Evolutionary conservation across 164 flowering plant genomes (phyloP).

Genomic region (Tetracentron sinense): DNA sequence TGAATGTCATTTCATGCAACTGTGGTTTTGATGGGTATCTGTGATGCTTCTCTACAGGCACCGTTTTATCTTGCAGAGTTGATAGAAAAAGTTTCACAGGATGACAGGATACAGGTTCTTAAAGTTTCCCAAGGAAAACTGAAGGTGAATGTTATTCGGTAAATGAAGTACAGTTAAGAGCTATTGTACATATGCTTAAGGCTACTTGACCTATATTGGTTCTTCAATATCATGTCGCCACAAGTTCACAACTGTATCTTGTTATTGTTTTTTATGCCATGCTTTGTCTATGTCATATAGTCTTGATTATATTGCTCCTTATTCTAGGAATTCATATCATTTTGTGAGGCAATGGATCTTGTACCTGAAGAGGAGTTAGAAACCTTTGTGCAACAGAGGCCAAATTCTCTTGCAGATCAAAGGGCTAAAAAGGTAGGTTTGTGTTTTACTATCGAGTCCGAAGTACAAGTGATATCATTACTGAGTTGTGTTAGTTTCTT

Average conservation of each 20-base stretch:
- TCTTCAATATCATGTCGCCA: neutral
- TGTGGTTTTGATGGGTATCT: no score
- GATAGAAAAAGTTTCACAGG: slow-evolving; percentile 62
- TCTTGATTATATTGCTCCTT: slow-evolving; percentile 8
- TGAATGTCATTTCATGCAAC: no score
- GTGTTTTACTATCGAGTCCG: no score
- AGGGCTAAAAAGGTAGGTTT: slow-evolving; percentile 97
- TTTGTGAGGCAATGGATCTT: slow-evolving; percentile 96
- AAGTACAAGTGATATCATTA: neutral
- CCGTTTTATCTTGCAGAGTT: slow-evolving; percentile 89
- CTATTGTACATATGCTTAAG: neutral
- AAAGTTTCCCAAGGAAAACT: slow-evolving; percentile 67
- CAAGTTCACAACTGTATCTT: no score
- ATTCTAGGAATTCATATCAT: slow-evolving; percentile 74
- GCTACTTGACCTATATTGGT: neutral
- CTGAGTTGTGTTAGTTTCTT: neutral
- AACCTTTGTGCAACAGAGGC: slow-evolving; percentile 30
- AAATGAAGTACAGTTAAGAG: neutral
- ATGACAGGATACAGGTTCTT: slow-evolving; percentile 59
- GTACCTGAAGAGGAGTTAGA: slow-evolving; percentile 81
- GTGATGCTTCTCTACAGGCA: slow-evolving; percentile 65
- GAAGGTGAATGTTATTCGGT: slow-evolving; percentile 48
- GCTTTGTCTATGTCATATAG: neutral
- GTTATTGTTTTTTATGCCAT: neutral
- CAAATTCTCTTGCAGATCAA: slow-evolving; percentile 51